Percentiles rank a stretch among this genome's conserved stretches.
phyloP scores from a whole-genome alignment of 768 basidiomycete species.

The Nevesoporus exiguus region DNA sequence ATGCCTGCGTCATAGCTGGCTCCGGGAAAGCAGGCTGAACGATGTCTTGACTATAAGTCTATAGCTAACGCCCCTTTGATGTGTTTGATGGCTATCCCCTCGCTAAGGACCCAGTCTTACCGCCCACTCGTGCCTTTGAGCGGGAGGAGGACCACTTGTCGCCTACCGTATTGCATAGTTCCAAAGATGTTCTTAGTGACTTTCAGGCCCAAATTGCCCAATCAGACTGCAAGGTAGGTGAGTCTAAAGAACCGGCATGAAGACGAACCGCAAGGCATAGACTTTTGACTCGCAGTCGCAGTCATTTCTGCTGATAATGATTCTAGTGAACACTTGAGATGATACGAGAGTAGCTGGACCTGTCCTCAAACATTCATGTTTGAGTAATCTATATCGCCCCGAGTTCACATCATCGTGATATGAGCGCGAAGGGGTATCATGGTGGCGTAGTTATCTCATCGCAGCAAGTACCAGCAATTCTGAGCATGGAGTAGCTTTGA shows the following conservation, averaged over 20 bases:
- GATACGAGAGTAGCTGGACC: background rate
- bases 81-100: too few species aligned
- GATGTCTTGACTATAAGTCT: too few species aligned
- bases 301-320: slow-evolving; percentile 4
- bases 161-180: too few species aligned
- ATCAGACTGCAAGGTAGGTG: slow-evolving; percentile 2
- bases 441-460: slow-evolving; percentile 7
- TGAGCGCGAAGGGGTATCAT: background rate
- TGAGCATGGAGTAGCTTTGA: too few species aligned
- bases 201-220: background rate
- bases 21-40: background rate
- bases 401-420: slow-evolving; percentile 6
- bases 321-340: background rate
- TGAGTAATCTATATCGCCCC: background rate
- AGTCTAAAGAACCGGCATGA: background rate
- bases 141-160: background rate
- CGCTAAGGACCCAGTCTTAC: too few species aligned
- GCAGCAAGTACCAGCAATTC: background rate
- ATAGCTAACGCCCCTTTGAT: too few species aligned
- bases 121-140: background rate
- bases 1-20: too few species aligned
- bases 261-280: slow-evolving; percentile 17
- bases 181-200: too few species aligned
- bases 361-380: background rate
- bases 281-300: background rate